Evolutionary conservation across 2,329 filamentous ascomycete species (phyloP), one percentile per base, ranked within the genome.

Genomic region (Penicillium palitans): DNA sequence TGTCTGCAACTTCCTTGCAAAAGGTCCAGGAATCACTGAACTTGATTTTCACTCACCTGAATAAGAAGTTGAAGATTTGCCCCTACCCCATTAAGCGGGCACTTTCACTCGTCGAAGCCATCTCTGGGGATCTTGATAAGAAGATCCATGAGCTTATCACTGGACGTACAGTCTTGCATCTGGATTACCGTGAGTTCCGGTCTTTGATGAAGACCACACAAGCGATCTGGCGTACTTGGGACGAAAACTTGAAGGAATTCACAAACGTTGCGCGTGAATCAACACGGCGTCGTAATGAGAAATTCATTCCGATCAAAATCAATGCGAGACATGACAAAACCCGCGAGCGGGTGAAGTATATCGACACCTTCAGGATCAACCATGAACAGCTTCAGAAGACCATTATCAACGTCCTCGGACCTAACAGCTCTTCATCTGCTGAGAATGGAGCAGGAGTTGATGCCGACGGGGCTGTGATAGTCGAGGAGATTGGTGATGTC

Each of bases 241-340:
- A 99, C 67, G 92, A 96, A 55, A 92, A 93, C 68, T 84, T 96
- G 72, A 98, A 98, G 74, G 95, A 98, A 68, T 99, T 99, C 72
- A 98, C 93, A 17, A 96, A 97, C 66, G 91, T 98, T 63, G 93
- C 95, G 35, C 90, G 95, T 77, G 96, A 99, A 70, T 92, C 96
- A 7, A 97, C 91, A 3, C 86, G 93, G 64, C 89, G 93, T 67
- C 87, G 95, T 66, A 96, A 96, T 70, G 96, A 98, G 75, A 96
- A 96, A 74, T 99, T 99, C 74, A 97, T 99, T 64, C 93, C 93
- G 5, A 98, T 99, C 81, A 98, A 98, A 79, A 93, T 99, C 73
- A 85, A 83, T 64, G 90, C 92, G 61, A 89, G 90, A 68, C 95
- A 99, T 73, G 88, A 86, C 40, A 90, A 93, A 73, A 90, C 95